Percentiles rank a stretch among this genome's conserved stretches.
phyloP scores from a whole-genome alignment of 371 early-diverging fungal genomes.

The Syncephalis plumigaleata region DNA sequence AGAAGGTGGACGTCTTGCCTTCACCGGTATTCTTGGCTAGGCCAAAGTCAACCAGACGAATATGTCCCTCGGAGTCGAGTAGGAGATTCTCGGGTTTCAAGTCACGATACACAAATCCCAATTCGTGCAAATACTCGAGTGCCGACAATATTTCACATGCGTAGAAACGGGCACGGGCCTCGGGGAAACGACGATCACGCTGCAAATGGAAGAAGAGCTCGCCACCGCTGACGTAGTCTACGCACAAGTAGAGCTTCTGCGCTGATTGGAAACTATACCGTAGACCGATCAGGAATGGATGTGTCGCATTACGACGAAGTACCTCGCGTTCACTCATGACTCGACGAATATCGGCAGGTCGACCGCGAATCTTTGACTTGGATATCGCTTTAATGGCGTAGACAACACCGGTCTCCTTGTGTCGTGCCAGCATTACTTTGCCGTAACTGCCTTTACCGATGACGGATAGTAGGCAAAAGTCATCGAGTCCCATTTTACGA shows the following conservation, averaged over 20 bases:
- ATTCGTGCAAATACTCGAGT: conserved; percentile 42
- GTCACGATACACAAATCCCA: conserved; percentile 40
- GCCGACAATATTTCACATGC: conserved; percentile 44
- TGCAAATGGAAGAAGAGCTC: conserved; percentile 53
- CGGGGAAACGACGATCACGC: conserved; percentile 27
- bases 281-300: conserved; percentile 44
- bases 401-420: conserved; percentile 50
- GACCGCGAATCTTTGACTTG: conserved; percentile 47
- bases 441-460: conserved; percentile 71
- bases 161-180: conserved; percentile 37
- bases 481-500: conserved; percentile 13
- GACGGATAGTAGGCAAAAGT: conserved; percentile 54
- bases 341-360: conserved; percentile 40
- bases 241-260: conserved; percentile 42
- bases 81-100: conserved; percentile 41
- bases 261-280: conserved; percentile 43
- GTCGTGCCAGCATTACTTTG: conserved; percentile 62
- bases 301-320: conserved; percentile 29
- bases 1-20: conserved; percentile 40
- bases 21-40: conserved; percentile 47
- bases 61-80: conserved; percentile 39
- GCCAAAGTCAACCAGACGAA: conserved; percentile 61
- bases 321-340: conserved; percentile 63
- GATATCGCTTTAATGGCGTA: conserved; percentile 74
- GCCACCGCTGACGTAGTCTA: conserved; percentile 61